Evolutionary conservation across 495 filamentous ascomycete genomes (phyloP).

Genomic region (Lasiosphaeria miniovina): DNA sequence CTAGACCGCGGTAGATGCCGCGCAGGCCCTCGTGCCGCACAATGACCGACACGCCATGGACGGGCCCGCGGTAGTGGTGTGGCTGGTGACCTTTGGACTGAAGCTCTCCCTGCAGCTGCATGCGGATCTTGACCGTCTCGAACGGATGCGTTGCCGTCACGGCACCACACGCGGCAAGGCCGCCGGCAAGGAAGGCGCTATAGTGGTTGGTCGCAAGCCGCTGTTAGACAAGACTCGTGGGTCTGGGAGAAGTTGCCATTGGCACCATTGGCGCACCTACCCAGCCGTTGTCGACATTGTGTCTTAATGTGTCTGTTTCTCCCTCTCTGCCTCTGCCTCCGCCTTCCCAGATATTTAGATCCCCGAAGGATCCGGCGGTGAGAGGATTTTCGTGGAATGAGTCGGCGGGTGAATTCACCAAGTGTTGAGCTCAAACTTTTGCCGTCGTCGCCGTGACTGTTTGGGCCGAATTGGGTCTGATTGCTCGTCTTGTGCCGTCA

Average conservation of each 20-base stretch:
- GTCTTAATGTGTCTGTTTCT: neutral
- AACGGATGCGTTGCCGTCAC: conserved; percentile 98
- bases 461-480: too few relatives aligned
- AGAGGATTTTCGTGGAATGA: too few relatives aligned
- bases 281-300: conserved; percentile 48
- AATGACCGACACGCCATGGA: conserved; percentile 90
- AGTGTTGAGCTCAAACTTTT: too few relatives aligned
- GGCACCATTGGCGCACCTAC: conserved; percentile 25
- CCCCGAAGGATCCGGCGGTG: too few relatives aligned
- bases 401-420: too few relatives aligned
- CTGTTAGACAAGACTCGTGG: conserved; percentile 13
- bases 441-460: too few relatives aligned
- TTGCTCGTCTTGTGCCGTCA: too few relatives aligned
- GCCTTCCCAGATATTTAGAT: too few relatives aligned
- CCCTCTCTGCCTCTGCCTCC: too few relatives aligned
- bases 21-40: conserved; percentile 83
- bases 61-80: conserved; percentile 84
- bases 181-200: conserved; percentile 84
- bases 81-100: conserved; percentile 79
- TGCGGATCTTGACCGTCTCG: conserved; percentile 97
- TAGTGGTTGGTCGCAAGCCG: neutral
- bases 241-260: conserved; percentile 8
- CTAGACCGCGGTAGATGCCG: conserved; percentile 86
- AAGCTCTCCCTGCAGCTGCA: conserved; percentile 96
- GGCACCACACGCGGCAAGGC: conserved; percentile 93